These are phyloP conservation scores for Chrysoporthe deuterocubensis DNA, from an alignment of 2,329 filamentous ascomycete genomes.

Conservation along the genomic window DNA sequence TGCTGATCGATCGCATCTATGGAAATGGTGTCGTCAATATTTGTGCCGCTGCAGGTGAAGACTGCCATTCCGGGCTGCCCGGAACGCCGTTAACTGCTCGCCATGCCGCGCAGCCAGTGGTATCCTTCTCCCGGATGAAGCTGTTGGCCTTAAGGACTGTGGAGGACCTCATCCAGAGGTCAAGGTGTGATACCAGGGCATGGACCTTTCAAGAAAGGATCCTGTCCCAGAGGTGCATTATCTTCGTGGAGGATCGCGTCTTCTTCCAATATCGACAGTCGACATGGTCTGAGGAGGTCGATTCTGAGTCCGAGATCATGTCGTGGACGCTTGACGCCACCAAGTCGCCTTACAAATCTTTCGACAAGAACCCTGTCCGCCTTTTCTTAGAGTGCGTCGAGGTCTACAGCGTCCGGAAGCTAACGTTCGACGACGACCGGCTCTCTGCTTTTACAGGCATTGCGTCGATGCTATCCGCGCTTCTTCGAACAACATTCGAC, in stretches of 20 bases:
- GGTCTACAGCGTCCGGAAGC: constrained; percentile 1
- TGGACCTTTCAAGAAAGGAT: constrained; percentile 10
- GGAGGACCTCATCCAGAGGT: not conserved
- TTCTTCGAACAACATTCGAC: not conserved
- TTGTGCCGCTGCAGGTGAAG: constrained; percentile 8
- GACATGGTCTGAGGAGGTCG: constrained; percentile 17
- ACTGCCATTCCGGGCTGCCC: not conserved
- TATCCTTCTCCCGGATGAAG: not conserved
- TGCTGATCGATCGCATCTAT: not conserved
- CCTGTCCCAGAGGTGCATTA: not conserved
- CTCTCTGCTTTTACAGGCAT: constrained; percentile 8
- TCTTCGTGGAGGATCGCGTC: constrained; percentile 6
- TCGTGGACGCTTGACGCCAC: constrained; percentile 1
- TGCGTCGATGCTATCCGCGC: not conserved
- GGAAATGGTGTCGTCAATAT: constrained; percentile 8
- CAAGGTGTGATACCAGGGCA: not conserved
- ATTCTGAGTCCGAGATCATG: constrained; percentile 3
- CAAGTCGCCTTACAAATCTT: not conserved
- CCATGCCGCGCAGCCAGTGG: not conserved
- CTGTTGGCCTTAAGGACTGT: not conserved
- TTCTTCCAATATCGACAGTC: constrained; percentile 11
- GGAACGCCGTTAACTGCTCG: constrained; percentile 4
- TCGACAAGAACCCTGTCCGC: not conserved
- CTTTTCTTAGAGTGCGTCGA: constrained; percentile 8
- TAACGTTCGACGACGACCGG: not conserved